phyloP scores from a whole-genome alignment of 1,284 basidiomycete genomes.

The Malassezia dermatis region DNA sequence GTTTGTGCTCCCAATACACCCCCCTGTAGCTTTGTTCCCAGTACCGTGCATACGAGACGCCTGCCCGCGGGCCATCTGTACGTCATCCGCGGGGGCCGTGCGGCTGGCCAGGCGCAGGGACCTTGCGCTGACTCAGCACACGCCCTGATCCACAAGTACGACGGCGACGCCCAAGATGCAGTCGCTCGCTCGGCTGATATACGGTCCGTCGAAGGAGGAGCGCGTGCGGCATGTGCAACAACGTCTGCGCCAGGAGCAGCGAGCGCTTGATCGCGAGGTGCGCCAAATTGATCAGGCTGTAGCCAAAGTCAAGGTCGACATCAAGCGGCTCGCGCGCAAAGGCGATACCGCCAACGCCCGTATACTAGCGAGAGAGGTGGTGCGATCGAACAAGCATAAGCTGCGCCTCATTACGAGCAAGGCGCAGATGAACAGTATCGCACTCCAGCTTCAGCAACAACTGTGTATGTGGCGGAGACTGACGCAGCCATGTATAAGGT shows the following conservation, averaged over 20 bases:
- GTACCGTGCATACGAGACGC: neutral
- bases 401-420: slow-evolving; percentile 83
- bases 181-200: slow-evolving; percentile 75
- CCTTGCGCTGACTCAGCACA: slow-evolving; percentile 1
- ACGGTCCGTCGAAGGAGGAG: slow-evolving; percentile 78
- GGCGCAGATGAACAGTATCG: slow-evolving; percentile 81
- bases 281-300: slow-evolving; percentile 70
- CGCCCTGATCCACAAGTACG: neutral
- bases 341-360: slow-evolving; percentile 86
- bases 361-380: slow-evolving; percentile 85
- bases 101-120: neutral
- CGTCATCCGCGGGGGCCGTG: neutral
- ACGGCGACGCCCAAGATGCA: slow-evolving; percentile 56
- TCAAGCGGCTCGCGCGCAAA: slow-evolving; percentile 82
- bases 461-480: slow-evolving; percentile 58
- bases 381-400: slow-evolving; percentile 86
- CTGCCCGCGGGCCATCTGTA: neutral
- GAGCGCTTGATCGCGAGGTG: slow-evolving; percentile 36
- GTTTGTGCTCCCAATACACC: neutral
- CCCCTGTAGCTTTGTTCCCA: neutral
- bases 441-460: slow-evolving; percentile 82
- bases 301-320: slow-evolving; percentile 65
- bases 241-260: slow-evolving; percentile 39
- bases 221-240: slow-evolving; percentile 36
- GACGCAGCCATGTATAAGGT: slow-evolving; percentile 83